Conservation (phyloP, 139 green algal species). For the Haematococcus sp. region DNA sequence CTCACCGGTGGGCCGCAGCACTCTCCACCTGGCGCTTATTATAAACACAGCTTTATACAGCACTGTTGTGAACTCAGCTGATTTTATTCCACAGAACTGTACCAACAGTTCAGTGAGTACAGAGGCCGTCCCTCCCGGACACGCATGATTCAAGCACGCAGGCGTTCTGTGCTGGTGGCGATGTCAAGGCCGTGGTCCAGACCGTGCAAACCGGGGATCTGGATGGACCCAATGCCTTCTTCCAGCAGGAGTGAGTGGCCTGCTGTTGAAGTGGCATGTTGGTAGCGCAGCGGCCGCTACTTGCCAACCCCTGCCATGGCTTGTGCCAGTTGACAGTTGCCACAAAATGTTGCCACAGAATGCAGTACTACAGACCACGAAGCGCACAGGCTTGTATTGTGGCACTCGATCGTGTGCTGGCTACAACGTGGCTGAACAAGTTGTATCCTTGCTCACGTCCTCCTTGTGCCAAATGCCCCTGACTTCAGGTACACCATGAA, state of each 20-base stretch:
- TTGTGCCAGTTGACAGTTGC: no score
- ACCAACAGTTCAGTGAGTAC: not conserved
- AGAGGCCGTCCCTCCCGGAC: not conserved
- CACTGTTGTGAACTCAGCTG: not conserved
- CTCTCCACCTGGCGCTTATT: not conserved
- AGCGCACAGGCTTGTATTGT: no score
- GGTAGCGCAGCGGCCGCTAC: no score
- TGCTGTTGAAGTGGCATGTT: no score
- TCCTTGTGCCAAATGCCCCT: no score
- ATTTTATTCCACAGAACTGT: not conserved
- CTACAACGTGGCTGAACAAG: no score
- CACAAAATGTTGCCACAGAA: no score
- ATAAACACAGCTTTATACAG: not conserved
- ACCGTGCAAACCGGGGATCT: conserved; percentile 17
- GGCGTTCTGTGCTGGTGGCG: conserved; percentile 85
- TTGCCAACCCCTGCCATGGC: no score
- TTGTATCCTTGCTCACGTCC: no score
- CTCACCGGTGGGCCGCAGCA: no score
- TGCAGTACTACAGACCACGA: no score
- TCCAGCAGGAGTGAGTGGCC: conserved; percentile 36
- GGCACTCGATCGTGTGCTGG: no score
- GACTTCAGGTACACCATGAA: conserved; percentile 46
- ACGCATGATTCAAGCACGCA: conserved; percentile 12
- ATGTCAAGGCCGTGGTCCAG: conserved; percentile 74
- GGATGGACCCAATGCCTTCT: conserved; percentile 38